Base-by-base conservation (phyloP, 495 filamentous ascomycete genomes). In the Trichoderma asperelloides region DNA sequence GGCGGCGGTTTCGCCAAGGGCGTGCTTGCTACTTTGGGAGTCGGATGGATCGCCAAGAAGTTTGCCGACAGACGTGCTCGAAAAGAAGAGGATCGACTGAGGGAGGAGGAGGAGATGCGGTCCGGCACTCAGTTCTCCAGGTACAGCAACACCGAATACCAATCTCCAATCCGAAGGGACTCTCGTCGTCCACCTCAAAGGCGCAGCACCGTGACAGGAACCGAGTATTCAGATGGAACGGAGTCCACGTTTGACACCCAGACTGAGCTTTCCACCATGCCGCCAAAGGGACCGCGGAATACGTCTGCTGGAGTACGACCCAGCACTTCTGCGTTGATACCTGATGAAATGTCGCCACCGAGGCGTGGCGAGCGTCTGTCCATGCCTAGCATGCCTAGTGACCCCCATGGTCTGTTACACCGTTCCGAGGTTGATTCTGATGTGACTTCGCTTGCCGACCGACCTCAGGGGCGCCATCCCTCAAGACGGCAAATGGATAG, bases 11-110 rank as follows among this genome's bases (percentile, higher is more conserved):
- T 85, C 5, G 81, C 83, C 25, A 86, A 92, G 71, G 87, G 87
- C 0, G 69, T 95, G 15, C 74, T 85, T 33, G 84, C 88, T 40
- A 86, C 85, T 2, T 78, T 91, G 6, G 92, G 92, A 13, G 84
- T 79, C 78, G 89, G 73, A 76, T 91, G 70, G 75, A 85, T 77
- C 75, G 87, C 75, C 7, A 89, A 87, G 73, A 81, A 87, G 70
- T 86, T 88, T 71, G 87, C 82, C 43, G 84, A 85, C 62, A 79
- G 84, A 13, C 84, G 88, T n/a, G 64, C 90, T 18, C 86, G 87
- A 40, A 82, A 85, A 25, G 84, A 90, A 43, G 85, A 90, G 43
- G 87, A 89, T 67, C 80, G 84, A 11, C 71, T 87, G 18, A 62
- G 75, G n/a, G 76, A 83, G 57, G 83, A 82, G 63, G 78, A 81